Base-by-base conservation (phyloP, 108 stramenopile genomes). In the Poteriospumella lacustris region DNA sequence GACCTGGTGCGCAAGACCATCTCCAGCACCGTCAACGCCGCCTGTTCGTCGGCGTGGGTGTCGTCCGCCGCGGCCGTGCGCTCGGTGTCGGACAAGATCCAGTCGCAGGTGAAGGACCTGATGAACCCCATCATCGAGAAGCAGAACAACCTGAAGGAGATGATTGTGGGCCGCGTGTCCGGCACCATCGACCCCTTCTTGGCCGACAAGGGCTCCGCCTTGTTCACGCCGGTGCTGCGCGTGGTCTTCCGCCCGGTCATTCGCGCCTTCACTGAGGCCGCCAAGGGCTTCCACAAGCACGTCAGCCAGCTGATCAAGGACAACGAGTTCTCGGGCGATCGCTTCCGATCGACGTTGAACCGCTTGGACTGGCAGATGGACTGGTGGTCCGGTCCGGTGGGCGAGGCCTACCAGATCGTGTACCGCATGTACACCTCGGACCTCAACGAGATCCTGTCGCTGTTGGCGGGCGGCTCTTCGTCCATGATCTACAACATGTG, bases 1-100 rank as follows among this genome's bases (percentile, higher is more conserved):
- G 70, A 56, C 47, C 24, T 73, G 12, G 33, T 73, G 12, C 70
- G 70, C 70, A 73, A 73, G 70, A 42, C 70, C 36, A 24, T 73
- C 19, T 5, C 9, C 36, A 42, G 31, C 12, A 38, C 41, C 36
- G 70, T 73, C n/a, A 56, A 26, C 40, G 5, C 70, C 36, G 70
- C 70, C 28, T 44, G 43, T 56, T 24, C n/a, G 26, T 9, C 12
- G 5, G 70, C 70, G 5, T 73, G 70, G 70, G 9, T 26, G 9
- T 73, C 70, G 3, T 39, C 70, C 9, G 70, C 31, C 33, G 41
- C 41, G 9, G 70, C 70, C 9, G 43, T 44, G 12, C 44, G 47
- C 29, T 9, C 9, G 31, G 26, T 39, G 26, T 15, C 43, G 9
- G 41, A 9, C 38, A 73, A 15, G 36, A 26, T 73, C 42, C 24